Percentiles rank a stretch among this genome's conserved stretches.
phyloP scores from a whole-genome alignment of 1,284 basidiomycete species.

The Omphalotus olearius region DNA sequence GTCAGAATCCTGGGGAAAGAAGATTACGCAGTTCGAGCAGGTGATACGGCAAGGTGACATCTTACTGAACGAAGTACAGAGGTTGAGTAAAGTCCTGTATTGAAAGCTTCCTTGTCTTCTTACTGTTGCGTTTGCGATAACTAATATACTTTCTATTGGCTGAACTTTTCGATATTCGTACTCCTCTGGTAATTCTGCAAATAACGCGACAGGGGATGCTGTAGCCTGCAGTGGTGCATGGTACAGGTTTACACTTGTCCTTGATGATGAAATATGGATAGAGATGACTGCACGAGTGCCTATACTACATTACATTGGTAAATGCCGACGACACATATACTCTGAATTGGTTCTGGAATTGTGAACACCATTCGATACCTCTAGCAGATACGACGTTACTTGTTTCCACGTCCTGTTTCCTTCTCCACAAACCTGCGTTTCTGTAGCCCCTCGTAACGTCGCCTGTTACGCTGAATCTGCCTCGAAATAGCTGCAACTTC shows the following conservation, averaged over 20 bases:
- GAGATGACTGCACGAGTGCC: too few species aligned
- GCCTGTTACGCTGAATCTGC: neutral
- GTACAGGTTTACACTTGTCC: too few species aligned
- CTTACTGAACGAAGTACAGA: slow-evolving; percentile 76
- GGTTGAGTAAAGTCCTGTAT: slow-evolving; percentile 73
- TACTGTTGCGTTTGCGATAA: too few species aligned
- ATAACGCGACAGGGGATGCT: too few species aligned
- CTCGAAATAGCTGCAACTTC: slow-evolving; percentile 16
- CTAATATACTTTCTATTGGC: too few species aligned
- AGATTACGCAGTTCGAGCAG: slow-evolving; percentile 89
- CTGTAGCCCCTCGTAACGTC: neutral
- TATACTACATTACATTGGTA: too few species aligned
- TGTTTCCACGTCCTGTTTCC: neutral
- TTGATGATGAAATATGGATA: too few species aligned
- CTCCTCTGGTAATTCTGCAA: too few species aligned
- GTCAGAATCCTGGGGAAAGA: slow-evolving; percentile 41
- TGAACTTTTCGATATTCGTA: too few species aligned
- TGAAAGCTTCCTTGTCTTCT: slow-evolving; percentile 20
- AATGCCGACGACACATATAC: neutral
- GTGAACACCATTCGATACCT: neutral
- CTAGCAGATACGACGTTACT: neutral
- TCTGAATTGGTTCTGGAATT: neutral
- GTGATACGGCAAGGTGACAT: slow-evolving; percentile 88
- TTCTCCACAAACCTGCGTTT: neutral
- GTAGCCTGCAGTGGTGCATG: too few species aligned